Base-by-base conservation (phyloP, 495 filamentous ascomycete genomes). In the Filosporella fistucella region DNA sequence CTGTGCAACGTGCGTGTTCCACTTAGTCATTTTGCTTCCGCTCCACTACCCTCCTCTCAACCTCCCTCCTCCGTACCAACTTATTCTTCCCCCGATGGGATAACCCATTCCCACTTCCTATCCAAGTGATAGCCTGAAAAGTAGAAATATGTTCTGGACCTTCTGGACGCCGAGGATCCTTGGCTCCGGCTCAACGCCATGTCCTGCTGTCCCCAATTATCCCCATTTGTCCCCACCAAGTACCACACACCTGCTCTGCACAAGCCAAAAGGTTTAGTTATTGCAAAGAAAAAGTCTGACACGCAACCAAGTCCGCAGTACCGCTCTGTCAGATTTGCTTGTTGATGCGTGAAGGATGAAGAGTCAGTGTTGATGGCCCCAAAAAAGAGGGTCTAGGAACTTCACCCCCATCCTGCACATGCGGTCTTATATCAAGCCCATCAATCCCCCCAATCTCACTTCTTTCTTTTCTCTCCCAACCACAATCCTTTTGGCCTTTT, bases 401-500 rank as follows among this genome's bases (percentile, higher is more conserved):
- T 30, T 8, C n/a, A 8, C 14, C 35, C 35, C 35, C 18, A n/a
- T 38, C 35, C 23, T 6, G n/a, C 5, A 38, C 10, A 38, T 21
- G n/a, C n/a, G n/a, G n/a, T n/a, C 14, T 5, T 38, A 38, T 38
- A 38, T 38, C 16, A 38, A 22, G 35, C 23, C 17, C 23, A 6
- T 6, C n/a, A n/a, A 6, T 38, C 35, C 35, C 35, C 17, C 35
- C 9, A 6, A 4, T 7, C 3, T 6, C 8, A 3, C n/a, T n/a
- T n/a, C n/a, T n/a, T 38, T 38, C 35, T 21, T 38, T 38, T 38
- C 16, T 22, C 26, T 28, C 20, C 6, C 52, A 45, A 33, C 25
- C 45, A 55, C 46, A 45, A 45, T 55, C 52, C 23, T 55, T 54
- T 49, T 35, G 24, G 41, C 30, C n/a, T 30, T 17, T 10, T 26